Conservation (phyloP, 1,139 yeast species). For the Schwanniomyces etchellsii region DNA sequence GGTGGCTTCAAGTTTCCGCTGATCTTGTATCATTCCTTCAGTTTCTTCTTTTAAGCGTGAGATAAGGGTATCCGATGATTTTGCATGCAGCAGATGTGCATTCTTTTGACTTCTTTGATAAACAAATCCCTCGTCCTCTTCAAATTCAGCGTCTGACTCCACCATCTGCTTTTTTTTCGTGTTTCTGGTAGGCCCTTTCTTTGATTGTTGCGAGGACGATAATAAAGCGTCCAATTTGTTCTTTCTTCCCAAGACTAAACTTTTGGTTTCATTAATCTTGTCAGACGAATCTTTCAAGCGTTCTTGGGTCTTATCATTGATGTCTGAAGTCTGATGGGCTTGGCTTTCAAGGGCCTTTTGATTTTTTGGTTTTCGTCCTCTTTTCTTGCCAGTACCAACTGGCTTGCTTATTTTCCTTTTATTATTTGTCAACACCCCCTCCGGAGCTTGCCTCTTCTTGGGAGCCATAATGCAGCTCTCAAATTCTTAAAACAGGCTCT, state of each 20-base stretch:
- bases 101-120: constrained; percentile 28
- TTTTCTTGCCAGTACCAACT: neutral
- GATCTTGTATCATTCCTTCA: constrained; percentile 12
- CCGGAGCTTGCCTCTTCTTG: neutral
- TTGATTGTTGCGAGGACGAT: constrained; percentile 10
- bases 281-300: neutral
- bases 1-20: constrained; percentile 10
- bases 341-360: neutral
- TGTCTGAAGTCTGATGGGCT: neutral
- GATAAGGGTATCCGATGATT: constrained; percentile 21
- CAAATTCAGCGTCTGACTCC: constrained; percentile 13
- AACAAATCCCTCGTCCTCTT: constrained; percentile 43
- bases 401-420: neutral
- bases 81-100: constrained; percentile 10
- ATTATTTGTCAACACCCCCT: neutral
- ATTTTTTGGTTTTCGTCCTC: neutral
- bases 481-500: neutral
- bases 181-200: constrained; percentile 2
- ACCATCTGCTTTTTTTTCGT: constrained; percentile 2
- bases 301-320: neutral
- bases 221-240: constrained; percentile 23
- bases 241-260: constrained; percentile 13
- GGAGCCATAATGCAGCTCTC: neutral
- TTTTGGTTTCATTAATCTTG: constrained; percentile 6
- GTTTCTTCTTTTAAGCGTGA: constrained; percentile 21